Base-by-base conservation (phyloP, 768 basidiomycete genomes). In the Tulasnella sp. region DNA sequence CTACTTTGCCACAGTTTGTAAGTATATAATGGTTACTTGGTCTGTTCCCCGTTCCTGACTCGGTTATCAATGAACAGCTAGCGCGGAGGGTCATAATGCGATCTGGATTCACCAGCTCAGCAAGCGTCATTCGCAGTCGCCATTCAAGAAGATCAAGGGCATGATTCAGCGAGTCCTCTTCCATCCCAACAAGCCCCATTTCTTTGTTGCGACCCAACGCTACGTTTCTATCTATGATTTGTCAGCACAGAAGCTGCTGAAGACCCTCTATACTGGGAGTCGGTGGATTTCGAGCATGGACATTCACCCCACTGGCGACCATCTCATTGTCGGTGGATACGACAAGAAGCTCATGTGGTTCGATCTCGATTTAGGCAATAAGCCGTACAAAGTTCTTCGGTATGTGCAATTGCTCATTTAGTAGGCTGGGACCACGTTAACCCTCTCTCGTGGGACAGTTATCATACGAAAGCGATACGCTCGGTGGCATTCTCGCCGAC, bases 311-410 rank as follows among this genome's bases (percentile, higher is more conserved):
- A 93, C 93, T 75, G 95, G 95, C 39, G 97, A 99, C 83, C 96
- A 99, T 87, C 88, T 99, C 80, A 95, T 99, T 81, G 94, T 99
- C 74, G 98, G 98, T 80, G 95, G 95, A 72, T 99, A 99, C 85
- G 98, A 99, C 87, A 92, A 94, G 82, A 98, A 98, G 85, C 87
- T 99, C 21, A 97, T 96, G 85, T 99, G 98, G 98, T 99, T 99
- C 85, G 98, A 99, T 87, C 88, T 99, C 82, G 98, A 99, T 83
- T 91, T 99, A 78, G 95, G 93, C 82, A 93, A 94, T 81, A 98
- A 97, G 85, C 98, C 98, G 0, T 99, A 97, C 89, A 98, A 98
- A 87, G 91, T 98, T 77, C 87, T 99, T 82, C 91, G 95, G 96
- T 95, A 85, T 82, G 89, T 85, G 52, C 75, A 39, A 71, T 21